Base-by-base conservation (phyloP, 768 basidiomycete species). In the Tricholoma flavovirens region DNA sequence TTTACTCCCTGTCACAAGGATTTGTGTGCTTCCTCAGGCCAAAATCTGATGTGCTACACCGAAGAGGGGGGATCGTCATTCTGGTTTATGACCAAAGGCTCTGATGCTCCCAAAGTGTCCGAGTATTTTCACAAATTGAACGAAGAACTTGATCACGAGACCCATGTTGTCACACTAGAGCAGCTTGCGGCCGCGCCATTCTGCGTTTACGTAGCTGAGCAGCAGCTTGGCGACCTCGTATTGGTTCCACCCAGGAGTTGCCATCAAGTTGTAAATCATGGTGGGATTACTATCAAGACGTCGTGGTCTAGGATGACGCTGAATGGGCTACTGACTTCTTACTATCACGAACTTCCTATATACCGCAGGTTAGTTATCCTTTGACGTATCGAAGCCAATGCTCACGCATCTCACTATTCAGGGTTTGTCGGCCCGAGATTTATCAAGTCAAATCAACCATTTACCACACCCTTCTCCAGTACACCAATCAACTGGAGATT, bases 271-370 rank as follows among this genome's bases (percentile, higher is more conserved):
- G 77, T 93, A 22, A 93, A 93, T 61, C 72, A 73, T 49, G 88
- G 91, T 21, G 90, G 91, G 11, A 77, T 93, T 21, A 90, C 88
- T 0, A 75, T 92, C 66, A 93, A 93, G 69, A 83, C 84, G 4
- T 87, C 88, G 1, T 93, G 91, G 91, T 92, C 90, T 1, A 76
- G 91, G 46, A 92, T 93, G 89, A 86, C 88, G 6, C 62, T 87
- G 24, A 66, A 71, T 48, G 86, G 88, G 3, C 66, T 90, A 12
- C 66, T 68, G 38, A 73, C 75, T 0, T 87, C 90, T 2, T 73
- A 87, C 30, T 79, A 82, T 62, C 80, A 87, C 43, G 91, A 93
- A 60, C 74, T 93, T 32, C 88, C 88, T 0, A 78, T 93, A 12
- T 93, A 93, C 67, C 81, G 83, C 66, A 78, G 91, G 91, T 90